Conservation (phyloP, 495 filamentous ascomycete genomes). For the Parachaetomium inaequale region DNA sequence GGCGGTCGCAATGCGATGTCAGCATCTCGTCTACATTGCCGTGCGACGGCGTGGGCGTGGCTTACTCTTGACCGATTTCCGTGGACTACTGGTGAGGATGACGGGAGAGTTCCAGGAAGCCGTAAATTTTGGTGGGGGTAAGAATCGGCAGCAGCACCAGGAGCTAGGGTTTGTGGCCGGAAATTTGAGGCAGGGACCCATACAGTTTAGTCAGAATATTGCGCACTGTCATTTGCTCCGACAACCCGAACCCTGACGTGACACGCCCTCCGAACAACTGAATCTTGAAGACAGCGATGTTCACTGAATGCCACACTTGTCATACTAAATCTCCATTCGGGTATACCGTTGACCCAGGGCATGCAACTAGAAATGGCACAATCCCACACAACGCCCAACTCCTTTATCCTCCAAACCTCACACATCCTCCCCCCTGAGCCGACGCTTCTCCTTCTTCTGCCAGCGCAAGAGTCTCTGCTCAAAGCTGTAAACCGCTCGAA, state of each 20-base stretch:
- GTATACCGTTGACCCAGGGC: background rate
- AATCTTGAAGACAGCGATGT: background rate
- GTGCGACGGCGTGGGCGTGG: background rate
- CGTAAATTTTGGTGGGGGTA: conserved; percentile 36
- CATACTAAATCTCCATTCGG: background rate
- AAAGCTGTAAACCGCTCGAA: conserved; percentile 25
- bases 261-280: background rate
- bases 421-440: conserved; percentile 7
- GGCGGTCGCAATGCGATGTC: conserved; percentile 32
- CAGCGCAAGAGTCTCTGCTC: conserved; percentile 22
- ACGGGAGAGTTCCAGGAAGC: conserved; percentile 27
- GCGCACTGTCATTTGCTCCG: background rate
- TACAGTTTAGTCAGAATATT: background rate
- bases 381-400: background rate
- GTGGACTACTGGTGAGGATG: conserved; percentile 32
- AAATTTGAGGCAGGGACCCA: conserved; percentile 2
- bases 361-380: background rate
- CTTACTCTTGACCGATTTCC: conserved; percentile 44
- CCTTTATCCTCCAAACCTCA: background rate
- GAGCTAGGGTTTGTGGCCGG: conserved; percentile 22
- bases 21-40: conserved; percentile 26
- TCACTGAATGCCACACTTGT: background rate
- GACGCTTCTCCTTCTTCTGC: conserved; percentile 23
- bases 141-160: conserved; percentile 22
- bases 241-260: conserved; percentile 9